Evolutionary conservation across 768 basidiomycete species (phyloP), one percentile per base, ranked within the genome.

Genomic region (Austroboletus festivus): DNA sequence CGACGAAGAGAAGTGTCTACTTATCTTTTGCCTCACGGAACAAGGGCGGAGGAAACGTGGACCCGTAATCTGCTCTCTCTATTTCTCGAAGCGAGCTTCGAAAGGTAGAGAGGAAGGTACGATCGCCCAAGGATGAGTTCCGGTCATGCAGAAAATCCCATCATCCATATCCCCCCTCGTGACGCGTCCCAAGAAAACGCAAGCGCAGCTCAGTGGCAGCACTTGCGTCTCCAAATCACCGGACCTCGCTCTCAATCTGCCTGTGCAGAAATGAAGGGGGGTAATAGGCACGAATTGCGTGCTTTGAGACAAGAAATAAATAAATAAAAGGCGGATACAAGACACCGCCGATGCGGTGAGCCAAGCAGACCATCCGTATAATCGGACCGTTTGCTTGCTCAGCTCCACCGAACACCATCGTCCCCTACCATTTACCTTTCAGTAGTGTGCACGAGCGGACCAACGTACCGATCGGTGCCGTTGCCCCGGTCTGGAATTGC

Each of bases 1-100:
- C n/a, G n/a, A n/a, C n/a, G 23, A 15, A 11, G 28, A 28, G 28
- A 28, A 28, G 28, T 28, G 7, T 5, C 28, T 12, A 28, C 7
- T n/a, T n/a, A n/a, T n/a, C n/a, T n/a, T n/a, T 30, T 22, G 44
- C 33, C 42, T 45, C 54, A 45, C 31, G 50, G 56, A 44, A 44
- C 46, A 26, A 3, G 23, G 54, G 13, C 48, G n/a, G 48, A 39
- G 44, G 26, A 42, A 42, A 42, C 43, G 48, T 56, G 54, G 44
- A 26, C 7, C 20, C 30, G n/a, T 45, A 30, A 28, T 28, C 28
- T 28, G 28, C 28, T 12, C n/a, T 35, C 43, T 19, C 20, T 30
- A 20, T 35, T 21, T 30, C n/a, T n/a, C n/a, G n/a, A n/a, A n/a
- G n/a, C n/a, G n/a, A n/a, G n/a, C n/a, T n/a, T n/a, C 31, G 19